A percentile compares a stretch with the other conserved stretches of the same genome.
Evolutionary conservation across 2,329 filamentous ascomycete genomes (phyloP).

Genomic region (Aspergillus fumigatiaffinis): DNA sequence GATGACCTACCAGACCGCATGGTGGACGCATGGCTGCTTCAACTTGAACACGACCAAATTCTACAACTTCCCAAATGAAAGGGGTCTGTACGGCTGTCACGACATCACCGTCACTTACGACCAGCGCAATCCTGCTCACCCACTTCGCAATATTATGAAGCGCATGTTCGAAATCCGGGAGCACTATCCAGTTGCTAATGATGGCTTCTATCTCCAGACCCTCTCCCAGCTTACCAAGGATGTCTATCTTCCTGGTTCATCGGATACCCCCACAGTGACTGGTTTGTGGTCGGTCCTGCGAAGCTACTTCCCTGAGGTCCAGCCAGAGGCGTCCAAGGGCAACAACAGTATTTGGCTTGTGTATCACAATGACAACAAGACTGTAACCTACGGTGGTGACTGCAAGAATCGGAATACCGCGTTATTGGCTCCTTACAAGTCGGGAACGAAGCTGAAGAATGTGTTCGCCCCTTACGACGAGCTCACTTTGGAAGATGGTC

Average conservation of each 20-base stretch:
- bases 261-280: constrained; percentile 50
- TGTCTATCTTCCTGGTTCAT: constrained; percentile 49
- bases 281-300: constrained; percentile 59
- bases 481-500: constrained; percentile 45
- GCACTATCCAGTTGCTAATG: constrained; percentile 54
- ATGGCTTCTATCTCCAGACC: constrained; percentile 52
- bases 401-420: constrained; percentile 46
- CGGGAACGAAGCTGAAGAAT: constrained; percentile 55
- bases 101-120: constrained; percentile 56
- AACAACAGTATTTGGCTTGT: constrained; percentile 45
- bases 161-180: constrained; percentile 57
- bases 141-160: constrained; percentile 57
- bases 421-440: constrained; percentile 53
- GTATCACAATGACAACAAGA: constrained; percentile 44
- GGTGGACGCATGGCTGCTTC: constrained; percentile 63
- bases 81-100: constrained; percentile 50
- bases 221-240: constrained; percentile 54
- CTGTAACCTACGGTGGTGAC: constrained; percentile 52
- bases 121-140: constrained; percentile 59
- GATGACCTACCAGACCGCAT: constrained; percentile 57
- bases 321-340: constrained; percentile 45
- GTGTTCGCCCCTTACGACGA: constrained; percentile 59
- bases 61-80: constrained; percentile 53
- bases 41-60: constrained; percentile 53
- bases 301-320: constrained; percentile 47